A percentile compares a stretch with the other conserved stretches of the same genome.
Conservation (phyloP, 768 basidiomycete genomes). For the Jaapia argillacea region DNA sequence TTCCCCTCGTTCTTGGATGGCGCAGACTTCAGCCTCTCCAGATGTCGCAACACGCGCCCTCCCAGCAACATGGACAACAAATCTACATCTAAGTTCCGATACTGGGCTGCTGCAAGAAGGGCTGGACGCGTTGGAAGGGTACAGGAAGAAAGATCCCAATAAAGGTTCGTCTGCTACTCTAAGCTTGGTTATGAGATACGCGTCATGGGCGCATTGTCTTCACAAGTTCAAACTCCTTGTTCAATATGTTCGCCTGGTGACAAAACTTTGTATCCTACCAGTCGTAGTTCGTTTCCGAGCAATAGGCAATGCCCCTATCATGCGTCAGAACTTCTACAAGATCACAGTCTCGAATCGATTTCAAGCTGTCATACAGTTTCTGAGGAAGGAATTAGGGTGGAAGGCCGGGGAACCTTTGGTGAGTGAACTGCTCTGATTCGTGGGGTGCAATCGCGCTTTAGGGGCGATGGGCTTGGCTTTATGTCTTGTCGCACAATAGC, state of each 20-base stretch:
- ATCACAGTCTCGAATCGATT: conserved; percentile 92
- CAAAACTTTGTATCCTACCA: too few relatives aligned
- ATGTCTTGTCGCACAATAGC: not conserved
- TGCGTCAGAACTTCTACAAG: conserved; percentile 99
- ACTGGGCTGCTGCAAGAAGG: conserved; percentile 31
- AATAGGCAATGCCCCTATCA: conserved; percentile 94
- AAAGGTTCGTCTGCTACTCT: conserved; percentile 51
- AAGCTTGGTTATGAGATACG: too few relatives aligned
- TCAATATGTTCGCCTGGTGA: too few relatives aligned
- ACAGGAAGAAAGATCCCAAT: conserved; percentile 76
- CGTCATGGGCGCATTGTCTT: too few relatives aligned
- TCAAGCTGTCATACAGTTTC: conserved; percentile 89
- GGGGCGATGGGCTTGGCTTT: too few relatives aligned
- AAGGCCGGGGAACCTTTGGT: conserved; percentile 82
- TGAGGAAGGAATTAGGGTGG: conserved; percentile 84
- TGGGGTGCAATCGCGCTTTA: too few relatives aligned
- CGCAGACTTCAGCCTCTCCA: conserved; percentile 4
- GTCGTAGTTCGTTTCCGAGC: conserved; percentile 97
- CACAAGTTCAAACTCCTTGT: too few relatives aligned
- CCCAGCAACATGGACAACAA: conserved; percentile 21
- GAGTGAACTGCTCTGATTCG: conserved; percentile 15
- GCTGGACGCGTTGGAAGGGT: conserved; percentile 68
- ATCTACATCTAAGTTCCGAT: too few relatives aligned
- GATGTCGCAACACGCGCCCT: conserved; percentile 21
- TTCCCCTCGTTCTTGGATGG: too few relatives aligned